A percentile compares a stretch with the other conserved stretches of the same genome.
phyloP scores from a whole-genome alignment of 2,329 filamentous ascomycete genomes.

The Aspergillus eucalypticola region DNA sequence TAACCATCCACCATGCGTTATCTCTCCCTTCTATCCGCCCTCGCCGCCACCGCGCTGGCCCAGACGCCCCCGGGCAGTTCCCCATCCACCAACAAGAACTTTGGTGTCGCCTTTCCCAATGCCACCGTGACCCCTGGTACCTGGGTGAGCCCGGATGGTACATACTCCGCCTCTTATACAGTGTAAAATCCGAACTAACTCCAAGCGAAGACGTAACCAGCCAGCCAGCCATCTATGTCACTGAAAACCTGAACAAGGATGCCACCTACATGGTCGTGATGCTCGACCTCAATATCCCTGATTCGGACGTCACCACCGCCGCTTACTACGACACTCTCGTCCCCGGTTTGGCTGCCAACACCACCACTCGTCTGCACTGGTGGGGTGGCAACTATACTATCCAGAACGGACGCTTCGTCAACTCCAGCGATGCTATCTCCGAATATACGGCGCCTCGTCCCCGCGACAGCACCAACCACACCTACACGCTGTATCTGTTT shows the following conservation, averaged over 20 bases:
- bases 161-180: background rate
- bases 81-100: background rate
- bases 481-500: background rate
- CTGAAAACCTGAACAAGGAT: background rate
- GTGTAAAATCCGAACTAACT: background rate
- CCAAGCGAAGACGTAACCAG: background rate
- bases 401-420: background rate
- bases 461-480: background rate
- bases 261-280: slow-evolving; percentile 3
- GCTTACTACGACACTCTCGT: background rate
- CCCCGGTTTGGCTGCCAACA: background rate
- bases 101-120: background rate
- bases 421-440: background rate
- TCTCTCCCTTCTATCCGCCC: background rate
- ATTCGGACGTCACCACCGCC: slow-evolving; percentile 1
- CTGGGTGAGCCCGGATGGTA: background rate
- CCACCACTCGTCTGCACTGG: slow-evolving; percentile 1
- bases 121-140: background rate
- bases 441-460: slow-evolving; percentile 1
- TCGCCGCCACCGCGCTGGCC: background rate
- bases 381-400: slow-evolving; percentile 1
- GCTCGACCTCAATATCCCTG: slow-evolving; percentile 5
- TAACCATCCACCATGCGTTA: background rate
- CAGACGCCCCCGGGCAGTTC: background rate
- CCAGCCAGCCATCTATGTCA: background rate